phyloP scores from a whole-genome alignment of 2,329 filamentous ascomycete species.

The Exophiala spinifera region DNA sequence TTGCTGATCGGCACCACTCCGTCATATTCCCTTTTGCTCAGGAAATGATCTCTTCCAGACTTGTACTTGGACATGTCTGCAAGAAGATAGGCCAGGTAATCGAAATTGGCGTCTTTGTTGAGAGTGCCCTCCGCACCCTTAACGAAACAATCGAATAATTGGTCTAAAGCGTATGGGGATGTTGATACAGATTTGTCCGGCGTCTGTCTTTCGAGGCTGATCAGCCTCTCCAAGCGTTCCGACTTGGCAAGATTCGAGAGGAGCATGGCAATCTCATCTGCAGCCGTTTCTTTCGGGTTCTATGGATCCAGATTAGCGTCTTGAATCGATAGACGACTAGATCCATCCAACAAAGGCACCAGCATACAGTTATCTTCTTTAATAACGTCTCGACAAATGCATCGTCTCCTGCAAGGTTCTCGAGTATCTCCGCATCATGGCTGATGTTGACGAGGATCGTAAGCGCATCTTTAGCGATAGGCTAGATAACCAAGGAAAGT shows the following conservation, averaged over 20 bases:
- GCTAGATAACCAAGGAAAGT: conserved; percentile 44
- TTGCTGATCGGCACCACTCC: conserved; percentile 84
- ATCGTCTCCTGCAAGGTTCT: conserved; percentile 71
- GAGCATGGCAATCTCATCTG: conserved; percentile 84
- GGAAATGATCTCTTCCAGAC: conserved; percentile 67
- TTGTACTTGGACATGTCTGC: conserved; percentile 80
- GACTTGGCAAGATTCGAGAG: conserved; percentile 87
- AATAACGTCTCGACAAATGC: conserved; percentile 74
- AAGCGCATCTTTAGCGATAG: conserved; percentile 88
- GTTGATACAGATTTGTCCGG: conserved; percentile 44
- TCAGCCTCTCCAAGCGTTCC: conserved; percentile 66
- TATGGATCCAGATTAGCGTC: conserved; percentile 17
- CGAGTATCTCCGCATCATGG: conserved; percentile 71
- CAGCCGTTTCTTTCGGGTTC: conserved; percentile 67
- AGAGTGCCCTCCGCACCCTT: conserved; percentile 79
- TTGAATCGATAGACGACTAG: not conserved
- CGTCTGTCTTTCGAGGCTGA: conserved; percentile 64
- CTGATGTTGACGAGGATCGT: conserved; percentile 75
- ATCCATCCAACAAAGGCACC: not conserved
- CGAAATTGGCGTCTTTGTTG: conserved; percentile 79
- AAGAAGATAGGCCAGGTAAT: conserved; percentile 92
- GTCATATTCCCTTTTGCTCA: conserved; percentile 72
- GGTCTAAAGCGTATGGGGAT: conserved; percentile 74
- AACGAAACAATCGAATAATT: conserved; percentile 93
- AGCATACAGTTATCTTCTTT: conserved; percentile 63